Evolutionary conservation across 2,329 filamentous ascomycete genomes (phyloP), one percentile per base, ranked within the genome.

Genomic region (Botryotinia narcissicola): DNA sequence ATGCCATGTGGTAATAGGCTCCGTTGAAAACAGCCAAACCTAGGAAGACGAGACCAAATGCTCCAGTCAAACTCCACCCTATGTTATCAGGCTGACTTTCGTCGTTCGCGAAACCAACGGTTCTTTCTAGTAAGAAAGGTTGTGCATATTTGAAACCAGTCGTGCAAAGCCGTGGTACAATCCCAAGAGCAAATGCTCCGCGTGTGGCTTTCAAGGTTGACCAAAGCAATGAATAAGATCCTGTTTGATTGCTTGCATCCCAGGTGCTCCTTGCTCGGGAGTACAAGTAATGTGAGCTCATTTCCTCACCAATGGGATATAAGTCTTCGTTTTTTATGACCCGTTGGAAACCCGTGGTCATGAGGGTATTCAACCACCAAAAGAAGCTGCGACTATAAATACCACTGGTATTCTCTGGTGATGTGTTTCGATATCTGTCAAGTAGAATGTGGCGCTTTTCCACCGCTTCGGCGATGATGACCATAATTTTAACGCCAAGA

Each of bases 381-480:
- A 83, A 82, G 51, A 84, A 77, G 32, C 80, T 81, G 18, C 80
- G 81, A 72, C 79, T 82, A 57, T 83, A 83, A 12, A 84, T 76
- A 22, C 84, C 83, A 73, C 82, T 82, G 0, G 80, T 82, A 0
- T 78, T 79, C 73, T 85, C 83, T 6, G 84, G 83, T 12, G 82
- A 81, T n/a, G 76, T 73, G 66, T 76, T 37, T n/a, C 77, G 74
- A 72, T 81, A 78, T 63, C 75, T 75, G 51, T 75, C 73, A n/a
- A 82, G 73, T 20, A 84, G 76, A 51, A 81, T 80, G 2, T 74
- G 61, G 14, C 80, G 78, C 78, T 85, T 86, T 71, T 81, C 82
- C 72, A 78, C 76, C 2, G 82, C 82, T 78, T 86, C 84, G 4
- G 83, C 80, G 6, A 78, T 62, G 3, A 77, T 69, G 32, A 78